A percentile compares a stretch with the other conserved stretches of the same genome.
Evolutionary conservation across 768 basidiomycete genomes (phyloP).

Genomic region (Amanita polypyramis): DNA sequence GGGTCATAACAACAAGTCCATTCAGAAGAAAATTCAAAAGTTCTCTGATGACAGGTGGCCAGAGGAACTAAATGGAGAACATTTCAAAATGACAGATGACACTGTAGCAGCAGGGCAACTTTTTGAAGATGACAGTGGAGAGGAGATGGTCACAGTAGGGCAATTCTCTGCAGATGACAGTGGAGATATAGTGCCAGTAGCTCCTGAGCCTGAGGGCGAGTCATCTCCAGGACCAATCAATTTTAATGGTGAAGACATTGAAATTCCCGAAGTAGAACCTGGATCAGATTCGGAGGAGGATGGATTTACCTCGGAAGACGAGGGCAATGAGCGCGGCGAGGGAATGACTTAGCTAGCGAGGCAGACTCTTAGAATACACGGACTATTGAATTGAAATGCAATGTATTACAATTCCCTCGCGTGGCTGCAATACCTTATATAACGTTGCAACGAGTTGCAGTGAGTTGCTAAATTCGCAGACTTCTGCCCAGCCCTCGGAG

Average conservation of each 20-base stretch:
- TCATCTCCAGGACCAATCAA: no score
- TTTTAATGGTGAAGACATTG: background rate
- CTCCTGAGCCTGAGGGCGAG: no score
- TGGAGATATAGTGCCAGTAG: no score
- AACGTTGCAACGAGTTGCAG: no score
- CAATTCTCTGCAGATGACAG: no score
- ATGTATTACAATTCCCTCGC: no score
- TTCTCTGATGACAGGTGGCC: conserved; percentile 7
- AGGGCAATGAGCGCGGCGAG: background rate
- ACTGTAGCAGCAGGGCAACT: background rate
- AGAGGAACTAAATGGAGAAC: conserved; percentile 1
- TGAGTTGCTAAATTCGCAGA: no score
- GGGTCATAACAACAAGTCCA: no score
- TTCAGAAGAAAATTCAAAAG: background rate
- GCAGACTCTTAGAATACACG: background rate
- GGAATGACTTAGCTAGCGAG: no score
- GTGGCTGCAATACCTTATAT: no score
- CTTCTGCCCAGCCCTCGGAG: no score
- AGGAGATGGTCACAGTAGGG: background rate
- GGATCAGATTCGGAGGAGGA: background rate
- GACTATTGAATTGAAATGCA: background rate
- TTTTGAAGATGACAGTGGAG: background rate
- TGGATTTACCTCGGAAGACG: background rate
- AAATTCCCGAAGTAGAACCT: background rate
- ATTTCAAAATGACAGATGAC: no score